Evolutionary conservation across 176 grass and related monocot genomes (phyloP), one percentile per base, ranked within the genome.

Genomic region (Elymus sibiricus): DNA sequence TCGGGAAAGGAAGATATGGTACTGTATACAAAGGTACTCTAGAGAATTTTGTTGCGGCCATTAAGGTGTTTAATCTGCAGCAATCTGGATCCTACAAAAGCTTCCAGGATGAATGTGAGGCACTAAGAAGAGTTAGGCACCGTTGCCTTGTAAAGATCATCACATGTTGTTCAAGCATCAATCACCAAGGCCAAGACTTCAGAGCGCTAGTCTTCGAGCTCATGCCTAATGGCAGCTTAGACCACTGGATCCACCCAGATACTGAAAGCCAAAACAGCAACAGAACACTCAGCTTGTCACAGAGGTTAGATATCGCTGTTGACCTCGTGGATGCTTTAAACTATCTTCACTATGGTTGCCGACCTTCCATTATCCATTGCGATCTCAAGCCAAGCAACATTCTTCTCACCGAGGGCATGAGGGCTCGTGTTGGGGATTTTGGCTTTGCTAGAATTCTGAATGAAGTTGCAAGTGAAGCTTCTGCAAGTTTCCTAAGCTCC

Each of bases 361-460:
- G 40, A 16, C 77, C 82, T 53, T 53, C 82, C 5, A 46, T 93
- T 2, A 63, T 90, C 6, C 92, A 93, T 72, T 93, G 92, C 24
- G 88, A 93, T 71, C 82, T 93, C 21, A 93, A 93, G 32, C 91
- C 85, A 38, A 88, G 91, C 42, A 93, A 93, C 5, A 81, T 93
- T 85, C 86, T 93, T 83, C 92, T 93, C 11, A 70, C 78, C n/a
- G 56, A 86, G 27, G 77, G 85, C 26, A 85, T 88, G 85, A 83
- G 42, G 22, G 86, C 88, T 79, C 60, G 81, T 19, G 27, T 93
- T 14, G 85, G 78, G 2, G 92, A 93, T 79, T 93, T 90, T 42
- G 88, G 92, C 7, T 70, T 91, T 5, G 64, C 89, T 43, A 83
- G 61, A 76, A 64, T 91, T 34, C 56, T 91, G 32, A 77, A 79